phyloP scores from a whole-genome alignment of 225 moss, liverwort and hornwort genomes.

The Pseudoscleropodium purum region DNA sequence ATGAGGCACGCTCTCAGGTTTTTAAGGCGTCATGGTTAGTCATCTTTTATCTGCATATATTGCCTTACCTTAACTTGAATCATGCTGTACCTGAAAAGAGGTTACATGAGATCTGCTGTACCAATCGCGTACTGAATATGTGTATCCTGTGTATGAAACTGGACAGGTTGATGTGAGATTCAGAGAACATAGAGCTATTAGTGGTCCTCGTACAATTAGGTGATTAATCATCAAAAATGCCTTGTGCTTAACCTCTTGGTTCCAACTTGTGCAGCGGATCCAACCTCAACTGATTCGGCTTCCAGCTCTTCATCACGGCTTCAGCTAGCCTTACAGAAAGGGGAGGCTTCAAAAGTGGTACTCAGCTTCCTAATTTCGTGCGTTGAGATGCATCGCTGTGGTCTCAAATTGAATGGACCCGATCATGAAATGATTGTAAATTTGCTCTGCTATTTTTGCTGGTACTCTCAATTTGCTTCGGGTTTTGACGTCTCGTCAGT shows the following conservation, averaged over 20 bases:
- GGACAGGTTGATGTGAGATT: not conserved
- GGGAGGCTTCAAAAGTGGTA: slow-evolving; percentile 75
- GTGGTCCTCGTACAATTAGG: not conserved
- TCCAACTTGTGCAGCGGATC: slow-evolving; percentile 36
- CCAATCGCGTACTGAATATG: not conserved
- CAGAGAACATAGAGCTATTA: not conserved
- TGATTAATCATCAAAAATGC: not conserved
- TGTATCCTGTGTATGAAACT: not conserved
- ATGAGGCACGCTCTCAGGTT: not conserved
- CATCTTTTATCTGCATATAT: not conserved
- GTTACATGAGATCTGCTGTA: not conserved
- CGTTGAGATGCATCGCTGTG: not conserved
- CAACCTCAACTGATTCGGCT: slow-evolving; percentile 23
- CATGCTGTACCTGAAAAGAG: not conserved
- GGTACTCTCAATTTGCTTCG: not conserved
- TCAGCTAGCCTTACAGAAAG: slow-evolving; percentile 62
- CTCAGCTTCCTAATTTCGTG: not conserved
- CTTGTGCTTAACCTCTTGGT: not conserved
- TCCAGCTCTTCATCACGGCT: slow-evolving; percentile 66
- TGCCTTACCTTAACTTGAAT: not conserved
- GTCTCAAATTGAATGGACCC: not conserved
- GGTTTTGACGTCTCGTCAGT: not conserved
- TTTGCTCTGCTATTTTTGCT: not conserved
- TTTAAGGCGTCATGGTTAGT: not conserved
- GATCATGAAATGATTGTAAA: not conserved